Conservation (phyloP, 179 eudicot species). For the Patellifolia procumbens region DNA sequence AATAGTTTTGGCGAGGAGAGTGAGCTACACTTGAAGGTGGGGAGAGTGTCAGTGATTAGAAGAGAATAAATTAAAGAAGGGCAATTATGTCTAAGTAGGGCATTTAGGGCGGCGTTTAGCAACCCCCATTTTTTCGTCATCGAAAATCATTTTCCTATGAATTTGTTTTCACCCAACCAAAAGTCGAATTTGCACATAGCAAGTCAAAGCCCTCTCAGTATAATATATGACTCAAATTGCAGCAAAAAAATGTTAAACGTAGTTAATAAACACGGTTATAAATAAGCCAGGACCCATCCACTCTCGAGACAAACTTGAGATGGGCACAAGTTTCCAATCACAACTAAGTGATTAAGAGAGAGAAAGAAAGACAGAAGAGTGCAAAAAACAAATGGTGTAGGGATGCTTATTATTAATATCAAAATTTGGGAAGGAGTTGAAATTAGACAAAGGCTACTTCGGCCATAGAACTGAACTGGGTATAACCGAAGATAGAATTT, state of each 20-base stretch:
- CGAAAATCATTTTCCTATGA: no score
- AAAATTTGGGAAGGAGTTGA: slow-evolving; percentile 8
- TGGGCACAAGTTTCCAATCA: not conserved
- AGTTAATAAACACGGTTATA: not conserved
- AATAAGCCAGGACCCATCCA: not conserved
- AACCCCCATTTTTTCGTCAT: no score
- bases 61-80: no score
- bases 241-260: not conserved
- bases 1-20: no score
- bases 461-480: not conserved
- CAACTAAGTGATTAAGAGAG: not conserved
- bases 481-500: slow-evolving; percentile 12
- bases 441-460: no score
- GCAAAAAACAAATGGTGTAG: slow-evolving; percentile 14
- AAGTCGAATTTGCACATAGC: no score
- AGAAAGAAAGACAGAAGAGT: not conserved
- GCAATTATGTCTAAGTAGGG: no score
- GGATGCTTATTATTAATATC: slow-evolving; percentile 13
- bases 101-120: no score
- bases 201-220: no score
- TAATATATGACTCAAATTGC: not conserved
- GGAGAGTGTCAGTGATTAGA: no score
- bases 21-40: no score
- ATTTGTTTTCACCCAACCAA: no score
- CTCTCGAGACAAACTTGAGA: not conserved